phyloP scores from a whole-genome alignment of 2,329 filamentous ascomycete species.

The Ambrosiella xylebori region DNA sequence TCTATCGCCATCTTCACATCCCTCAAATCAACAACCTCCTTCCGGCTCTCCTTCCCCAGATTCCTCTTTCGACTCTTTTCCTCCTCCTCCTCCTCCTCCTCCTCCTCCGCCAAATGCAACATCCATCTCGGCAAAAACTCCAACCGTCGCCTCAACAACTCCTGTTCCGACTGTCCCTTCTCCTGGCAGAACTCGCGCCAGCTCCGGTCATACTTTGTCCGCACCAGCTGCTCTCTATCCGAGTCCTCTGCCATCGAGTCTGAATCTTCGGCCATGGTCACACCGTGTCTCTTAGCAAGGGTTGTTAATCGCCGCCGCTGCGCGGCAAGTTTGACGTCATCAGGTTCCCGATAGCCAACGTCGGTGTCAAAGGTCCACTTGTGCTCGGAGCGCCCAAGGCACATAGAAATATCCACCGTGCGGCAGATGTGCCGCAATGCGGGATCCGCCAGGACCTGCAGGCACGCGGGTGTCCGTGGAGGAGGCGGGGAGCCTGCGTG shows the following conservation, averaged over 20 bases:
- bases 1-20: background rate
- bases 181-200: background rate
- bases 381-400: constrained; percentile 24
- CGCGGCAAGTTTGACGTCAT: constrained; percentile 11
- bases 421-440: background rate
- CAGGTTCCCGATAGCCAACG: constrained; percentile 23
- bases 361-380: constrained; percentile 24
- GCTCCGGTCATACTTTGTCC: background rate
- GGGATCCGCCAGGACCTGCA: constrained; percentile 16
- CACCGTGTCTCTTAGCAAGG: no score
- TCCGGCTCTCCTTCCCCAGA: background rate
- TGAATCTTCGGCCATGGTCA: no score
- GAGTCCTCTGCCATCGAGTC: background rate
- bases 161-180: constrained; percentile 1
- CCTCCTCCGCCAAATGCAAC: constrained; percentile 17
- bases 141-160: constrained; percentile 14
- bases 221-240: background rate
- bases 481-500: background rate
- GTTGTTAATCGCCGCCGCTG: no score
- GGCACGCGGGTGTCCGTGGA: background rate
- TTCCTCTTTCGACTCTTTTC: background rate
- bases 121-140: constrained; percentile 14
- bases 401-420: constrained; percentile 16
- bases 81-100: background rate
- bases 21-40: background rate